These are phyloP conservation scores for Diaporthe caulivora DNA, from an alignment of 2,329 filamentous ascomycete genomes.

Conservation along the genomic window DNA sequence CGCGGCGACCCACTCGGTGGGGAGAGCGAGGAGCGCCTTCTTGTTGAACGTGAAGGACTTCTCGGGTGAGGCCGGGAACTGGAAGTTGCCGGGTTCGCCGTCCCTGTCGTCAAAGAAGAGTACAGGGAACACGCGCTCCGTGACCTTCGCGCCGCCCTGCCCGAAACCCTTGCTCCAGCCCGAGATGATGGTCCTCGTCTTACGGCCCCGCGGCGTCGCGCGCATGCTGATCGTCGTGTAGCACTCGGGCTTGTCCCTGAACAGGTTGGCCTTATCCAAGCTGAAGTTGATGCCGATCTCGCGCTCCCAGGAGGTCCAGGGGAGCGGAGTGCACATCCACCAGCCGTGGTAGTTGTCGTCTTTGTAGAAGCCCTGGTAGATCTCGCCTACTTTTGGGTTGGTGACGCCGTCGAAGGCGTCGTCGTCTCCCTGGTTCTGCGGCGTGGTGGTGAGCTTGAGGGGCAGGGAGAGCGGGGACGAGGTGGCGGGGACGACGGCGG, in stretches of 20 bases:
- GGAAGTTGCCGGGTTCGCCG: slow-evolving; percentile 2
- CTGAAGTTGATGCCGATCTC: slow-evolving; percentile 25
- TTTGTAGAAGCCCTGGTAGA: slow-evolving; percentile 37
- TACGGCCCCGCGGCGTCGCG: background rate
- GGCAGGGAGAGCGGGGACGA: background rate
- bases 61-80: slow-evolving; percentile 1
- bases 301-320: slow-evolving; percentile 15
- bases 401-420: background rate
- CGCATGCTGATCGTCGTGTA: background rate
- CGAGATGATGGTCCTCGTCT: background rate
- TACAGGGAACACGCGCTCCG: slow-evolving; percentile 21
- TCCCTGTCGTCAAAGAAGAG: slow-evolving; percentile 31
- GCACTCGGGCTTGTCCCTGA: slow-evolving; percentile 9
- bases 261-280: slow-evolving; percentile 4
- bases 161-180: slow-evolving; percentile 19
- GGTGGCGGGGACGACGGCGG: background rate
- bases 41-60: slow-evolving; percentile 20
- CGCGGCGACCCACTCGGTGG: slow-evolving; percentile 32
- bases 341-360: slow-evolving; percentile 6
- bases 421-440: background rate
- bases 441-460: too few relatives aligned
- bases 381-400: slow-evolving; percentile 1
- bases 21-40: background rate
- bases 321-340: slow-evolving; percentile 30
- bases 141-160: background rate